Conservation (phyloP, 1,139 yeast species). For the Kodamaea plutei region DNA sequence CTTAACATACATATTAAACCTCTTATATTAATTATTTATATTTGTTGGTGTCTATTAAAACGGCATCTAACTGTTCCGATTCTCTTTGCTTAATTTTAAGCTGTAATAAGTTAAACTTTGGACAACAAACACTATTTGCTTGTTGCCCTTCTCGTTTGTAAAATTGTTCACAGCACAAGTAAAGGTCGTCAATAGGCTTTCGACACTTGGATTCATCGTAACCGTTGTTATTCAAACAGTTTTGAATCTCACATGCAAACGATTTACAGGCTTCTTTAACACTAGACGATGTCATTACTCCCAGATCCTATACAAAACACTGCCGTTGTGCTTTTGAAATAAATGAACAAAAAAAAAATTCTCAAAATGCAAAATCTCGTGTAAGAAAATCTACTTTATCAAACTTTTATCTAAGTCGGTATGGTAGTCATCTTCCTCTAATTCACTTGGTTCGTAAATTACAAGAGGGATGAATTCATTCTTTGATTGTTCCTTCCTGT, state of each 20-base stretch:
- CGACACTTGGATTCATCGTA: slow-evolving; percentile 65
- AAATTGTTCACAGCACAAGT: slow-evolving; percentile 56
- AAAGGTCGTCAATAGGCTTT: slow-evolving; percentile 52
- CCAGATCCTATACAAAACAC: too few species aligned
- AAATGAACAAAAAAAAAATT: too few species aligned
- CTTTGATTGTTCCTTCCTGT: slow-evolving; percentile 20
- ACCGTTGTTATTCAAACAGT: slow-evolving; percentile 51
- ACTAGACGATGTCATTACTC: too few species aligned
- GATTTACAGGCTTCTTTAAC: slow-evolving; percentile 61
- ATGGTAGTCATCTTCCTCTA: slow-evolving; percentile 46
- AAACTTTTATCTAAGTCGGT: slow-evolving; percentile 35
- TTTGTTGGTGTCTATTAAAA: slow-evolving; percentile 24
- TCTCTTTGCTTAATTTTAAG: slow-evolving; percentile 56
- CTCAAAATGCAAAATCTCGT: too few species aligned
- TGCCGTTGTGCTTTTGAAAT: too few species aligned
- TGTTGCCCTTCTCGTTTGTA: slow-evolving; percentile 50
- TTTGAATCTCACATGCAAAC: slow-evolving; percentile 67
- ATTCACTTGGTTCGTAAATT: slow-evolving; percentile 46
- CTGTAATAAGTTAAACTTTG: slow-evolving; percentile 50
- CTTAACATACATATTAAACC: slow-evolving; percentile 61
- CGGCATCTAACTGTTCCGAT: slow-evolving; percentile 51
- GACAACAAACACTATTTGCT: slow-evolving; percentile 64
- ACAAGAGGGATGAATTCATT: slow-evolving; percentile 44
- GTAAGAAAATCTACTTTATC: slow-evolving; percentile 10
- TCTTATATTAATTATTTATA: slow-evolving; percentile 2